Conservation (phyloP, 192 early-diverging fungal genomes). For the Gryganskiella cystojenkinii region DNA sequence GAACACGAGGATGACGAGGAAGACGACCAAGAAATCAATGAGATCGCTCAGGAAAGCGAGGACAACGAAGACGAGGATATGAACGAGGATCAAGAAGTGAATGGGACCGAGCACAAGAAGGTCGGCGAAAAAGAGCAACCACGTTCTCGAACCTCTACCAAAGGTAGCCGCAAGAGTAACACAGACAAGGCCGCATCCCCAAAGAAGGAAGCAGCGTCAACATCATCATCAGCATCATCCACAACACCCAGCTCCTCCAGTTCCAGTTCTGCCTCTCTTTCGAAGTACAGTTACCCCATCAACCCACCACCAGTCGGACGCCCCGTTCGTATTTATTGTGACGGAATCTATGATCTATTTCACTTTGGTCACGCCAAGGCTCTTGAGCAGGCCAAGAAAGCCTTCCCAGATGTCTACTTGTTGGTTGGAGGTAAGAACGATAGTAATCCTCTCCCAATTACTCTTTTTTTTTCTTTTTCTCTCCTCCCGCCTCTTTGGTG, state of each 20-base stretch:
- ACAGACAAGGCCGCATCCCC: background rate
- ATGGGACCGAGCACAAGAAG: too few relatives aligned
- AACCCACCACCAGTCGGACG: constrained; percentile 75
- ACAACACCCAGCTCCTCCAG: background rate
- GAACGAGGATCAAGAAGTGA: background rate
- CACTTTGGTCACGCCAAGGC: constrained; percentile 86
- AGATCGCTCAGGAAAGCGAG: background rate
- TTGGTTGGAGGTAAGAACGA: constrained; percentile 71
- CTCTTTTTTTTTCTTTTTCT: background rate
- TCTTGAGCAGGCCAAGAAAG: constrained; percentile 86
- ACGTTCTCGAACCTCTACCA: background rate
- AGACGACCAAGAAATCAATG: constrained; percentile 2
- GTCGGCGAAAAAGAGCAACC: too few relatives aligned
- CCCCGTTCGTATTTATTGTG: constrained; percentile 84
- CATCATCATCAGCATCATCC: background rate
- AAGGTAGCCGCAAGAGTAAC: constrained; percentile 1
- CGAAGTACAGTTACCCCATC: constrained; percentile 61
- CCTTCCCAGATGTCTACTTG: constrained; percentile 79
- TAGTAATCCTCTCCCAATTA: background rate
- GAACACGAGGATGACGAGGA: constrained; percentile 18
- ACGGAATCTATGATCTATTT: constrained; percentile 89
- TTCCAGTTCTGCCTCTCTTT: background rate
- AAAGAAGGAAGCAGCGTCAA: background rate
- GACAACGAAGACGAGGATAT: constrained; percentile 4
- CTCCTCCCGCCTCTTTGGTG: background rate